Evolutionary conservation across 176 grass and related monocot genomes (phyloP).

Genomic region (Saccharum spontaneum): DNA sequence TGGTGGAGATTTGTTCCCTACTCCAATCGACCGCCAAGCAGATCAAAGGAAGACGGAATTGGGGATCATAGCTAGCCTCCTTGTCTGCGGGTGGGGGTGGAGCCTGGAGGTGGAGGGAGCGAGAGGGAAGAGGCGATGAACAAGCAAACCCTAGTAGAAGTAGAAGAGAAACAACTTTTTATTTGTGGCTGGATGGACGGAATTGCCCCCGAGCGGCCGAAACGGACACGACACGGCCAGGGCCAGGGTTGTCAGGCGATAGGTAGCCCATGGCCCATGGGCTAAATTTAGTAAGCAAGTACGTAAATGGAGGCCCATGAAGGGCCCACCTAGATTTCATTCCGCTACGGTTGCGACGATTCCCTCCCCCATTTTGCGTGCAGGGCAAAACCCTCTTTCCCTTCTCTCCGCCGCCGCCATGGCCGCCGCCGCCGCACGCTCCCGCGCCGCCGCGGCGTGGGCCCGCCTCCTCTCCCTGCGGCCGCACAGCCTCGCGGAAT

Average conservation of each 20-base stretch:
- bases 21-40: neutral
- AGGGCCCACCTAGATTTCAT: neutral
- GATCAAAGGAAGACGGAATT: constrained; percentile 31
- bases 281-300: neutral
- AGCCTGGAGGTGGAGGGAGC: neutral
- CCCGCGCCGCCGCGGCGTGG: constrained; percentile 53
- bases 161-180: neutral
- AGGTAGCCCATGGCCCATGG: neutral
- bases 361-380: no score
- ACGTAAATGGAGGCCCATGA: neutral
- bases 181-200: neutral
- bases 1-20: neutral
- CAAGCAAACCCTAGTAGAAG: constrained; percentile 29
- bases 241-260: neutral
- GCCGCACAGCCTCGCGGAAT: neutral
- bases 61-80: no score
- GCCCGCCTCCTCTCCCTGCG: constrained; percentile 52
- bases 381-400: constrained; percentile 13
- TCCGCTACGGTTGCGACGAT: no score
- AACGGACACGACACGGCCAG: neutral
- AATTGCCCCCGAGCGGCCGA: neutral
- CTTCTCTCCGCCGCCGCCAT: constrained; percentile 20
- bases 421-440: constrained; percentile 57
- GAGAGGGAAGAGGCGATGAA: neutral
- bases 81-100: neutral